Conservation (phyloP, 306 rosid species). For the Rubus idaeus region DNA sequence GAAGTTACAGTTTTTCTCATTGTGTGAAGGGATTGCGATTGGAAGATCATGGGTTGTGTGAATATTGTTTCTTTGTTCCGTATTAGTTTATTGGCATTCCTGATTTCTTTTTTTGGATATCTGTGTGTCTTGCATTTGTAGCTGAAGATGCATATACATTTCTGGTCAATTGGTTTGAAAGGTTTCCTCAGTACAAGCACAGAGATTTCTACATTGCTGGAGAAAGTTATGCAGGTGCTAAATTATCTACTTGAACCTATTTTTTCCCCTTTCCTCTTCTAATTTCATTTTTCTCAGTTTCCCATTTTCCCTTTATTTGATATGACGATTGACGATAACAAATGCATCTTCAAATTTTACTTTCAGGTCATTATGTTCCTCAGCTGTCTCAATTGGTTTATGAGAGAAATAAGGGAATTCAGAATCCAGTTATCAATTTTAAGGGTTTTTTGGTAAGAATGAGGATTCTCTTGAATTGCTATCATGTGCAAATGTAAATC, state of each 20-base stretch:
- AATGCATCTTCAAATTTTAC: conserved; percentile 15
- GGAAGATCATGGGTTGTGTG: conserved; percentile 2
- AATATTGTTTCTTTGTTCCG: conserved; percentile 14
- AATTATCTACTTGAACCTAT: neutral
- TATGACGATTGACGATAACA: conserved; percentile 4
- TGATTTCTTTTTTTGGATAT: conserved; percentile 16
- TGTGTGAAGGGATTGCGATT: neutral
- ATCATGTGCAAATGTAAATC: neutral
- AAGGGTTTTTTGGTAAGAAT: conserved; percentile 88
- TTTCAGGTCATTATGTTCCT: conserved; percentile 93
- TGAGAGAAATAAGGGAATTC: conserved; percentile 62
- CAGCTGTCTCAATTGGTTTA: conserved; percentile 78
- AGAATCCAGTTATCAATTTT: conserved; percentile 71
- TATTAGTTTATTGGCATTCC: conserved; percentile 12
- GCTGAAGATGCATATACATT: conserved; percentile 87
- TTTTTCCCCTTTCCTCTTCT: conserved; percentile 8
- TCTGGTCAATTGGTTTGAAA: conserved; percentile 88
- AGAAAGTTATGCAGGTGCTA: conserved; percentile 95
- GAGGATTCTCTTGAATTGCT: conserved; percentile 9
- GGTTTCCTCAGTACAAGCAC: conserved; percentile 91
- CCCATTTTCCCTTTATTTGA: conserved; percentile 12
- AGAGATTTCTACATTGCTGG: conserved; percentile 93
- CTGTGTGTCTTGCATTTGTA: conserved; percentile 40
- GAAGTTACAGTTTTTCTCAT: neutral
- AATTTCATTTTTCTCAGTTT: neutral